Evolutionary conservation across 1,284 basidiomycete species (phyloP), one percentile per base, ranked within the genome.

Genomic region (Moniliella sp.): DNA sequence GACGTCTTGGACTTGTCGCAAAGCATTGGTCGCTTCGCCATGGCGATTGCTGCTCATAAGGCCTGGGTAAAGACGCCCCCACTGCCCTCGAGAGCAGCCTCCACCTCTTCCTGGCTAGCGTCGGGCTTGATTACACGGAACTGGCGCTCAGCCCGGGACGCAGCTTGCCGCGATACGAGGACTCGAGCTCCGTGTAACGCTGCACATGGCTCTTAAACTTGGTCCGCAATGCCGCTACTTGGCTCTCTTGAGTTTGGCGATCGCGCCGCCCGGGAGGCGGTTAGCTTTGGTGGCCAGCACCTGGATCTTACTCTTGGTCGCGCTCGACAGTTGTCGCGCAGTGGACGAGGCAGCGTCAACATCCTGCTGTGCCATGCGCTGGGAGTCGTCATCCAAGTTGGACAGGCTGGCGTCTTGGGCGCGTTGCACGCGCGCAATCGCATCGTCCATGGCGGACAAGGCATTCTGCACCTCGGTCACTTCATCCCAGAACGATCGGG

Each of bases 71-170:
- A 93, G 31, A 93, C 74, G n/a, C n/a, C n/a, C 28, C 56, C 57
- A 36, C 75, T 73, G 36, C 75, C 72, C 56, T 86, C 79, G n/a
- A 81, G 73, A 4, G 74, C 63, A 14, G 59, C 71, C 30, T 68
- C 64, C 35, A 93, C 68, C 61, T 93, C 83, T 36, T 81, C 75
- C 3, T 72, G 70, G 10, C 80, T 76, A 2, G 83, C 83, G 51
- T 84, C 74, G 5, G 82, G 82, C 65, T 91, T 88, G 42, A 61
- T 61, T 74, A 97, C 97, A 65, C 76, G 82, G 68, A 78, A 88
- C 65, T 97, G 91, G 43, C 91, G 72, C 65, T 88, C 86, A 67
- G 88, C 75, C 27, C 84, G 70, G 61, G 79, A 64, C 82, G 82
- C 64, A 91, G 84, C 66, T 81, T 86, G 46, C 76, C 70, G 37